phyloP scores from a whole-genome alignment of 1,139 yeast species.

The Geotrichum restrictum region DNA sequence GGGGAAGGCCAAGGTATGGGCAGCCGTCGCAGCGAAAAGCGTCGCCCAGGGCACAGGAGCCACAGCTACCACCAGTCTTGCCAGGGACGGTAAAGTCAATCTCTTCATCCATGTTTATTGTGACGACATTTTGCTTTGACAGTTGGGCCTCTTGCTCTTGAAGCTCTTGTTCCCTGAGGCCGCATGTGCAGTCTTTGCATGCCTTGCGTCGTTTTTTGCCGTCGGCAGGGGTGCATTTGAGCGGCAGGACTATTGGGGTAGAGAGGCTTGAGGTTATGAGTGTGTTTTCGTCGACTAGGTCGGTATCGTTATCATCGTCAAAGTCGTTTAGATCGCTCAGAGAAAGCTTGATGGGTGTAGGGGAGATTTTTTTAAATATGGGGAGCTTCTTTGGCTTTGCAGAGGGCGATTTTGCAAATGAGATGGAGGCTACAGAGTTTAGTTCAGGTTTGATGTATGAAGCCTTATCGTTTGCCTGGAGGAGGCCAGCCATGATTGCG shows the following conservation, averaged over 20 bases:
- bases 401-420: conserved; percentile 4
- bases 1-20: conserved; percentile 93
- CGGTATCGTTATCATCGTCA: conserved; percentile 50
- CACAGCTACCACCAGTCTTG: conserved; percentile 85
- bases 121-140: conserved; percentile 28
- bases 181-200: conserved; percentile 97
- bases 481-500: conserved; percentile 62
- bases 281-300: conserved; percentile 40
- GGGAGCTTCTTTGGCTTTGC: conserved; percentile 17
- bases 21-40: conserved; percentile 98
- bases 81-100: conserved; percentile 94
- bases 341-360: conserved; percentile 42
- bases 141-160: conserved; percentile 38
- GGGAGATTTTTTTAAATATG: conserved; percentile 14
- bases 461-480: conserved; percentile 42
- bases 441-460: conserved; percentile 10
- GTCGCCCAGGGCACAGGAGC: conserved; percentile 93
- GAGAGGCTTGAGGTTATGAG: conserved; percentile 35
- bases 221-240: conserved; percentile 41
- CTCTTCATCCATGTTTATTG: conserved; percentile 42
- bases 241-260: conserved; percentile 43
- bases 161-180: conserved; percentile 68
- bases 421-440: conserved; percentile 3
- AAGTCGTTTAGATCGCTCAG: conserved; percentile 44
- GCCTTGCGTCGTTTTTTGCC: conserved; percentile 58